These are phyloP conservation scores for Emmonsia crescens DNA, from an alignment of 2,329 filamentous ascomycete species.

Conservation along the genomic window DNA sequence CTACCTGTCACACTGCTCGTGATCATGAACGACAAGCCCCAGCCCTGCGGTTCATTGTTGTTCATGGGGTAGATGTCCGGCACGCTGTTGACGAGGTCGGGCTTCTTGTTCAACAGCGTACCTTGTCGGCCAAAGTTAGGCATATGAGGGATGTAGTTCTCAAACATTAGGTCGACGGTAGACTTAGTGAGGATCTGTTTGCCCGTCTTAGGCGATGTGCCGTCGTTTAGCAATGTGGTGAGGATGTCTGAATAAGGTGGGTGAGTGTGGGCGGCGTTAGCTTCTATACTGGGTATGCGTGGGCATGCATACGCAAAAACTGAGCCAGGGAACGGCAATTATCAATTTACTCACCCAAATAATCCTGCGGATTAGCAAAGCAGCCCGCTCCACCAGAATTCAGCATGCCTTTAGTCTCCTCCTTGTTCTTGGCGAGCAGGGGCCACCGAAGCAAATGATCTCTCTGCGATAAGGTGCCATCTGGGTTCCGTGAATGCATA, in stretches of 20 bases:
- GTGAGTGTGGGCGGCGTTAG: not conserved
- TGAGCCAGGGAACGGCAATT: not conserved
- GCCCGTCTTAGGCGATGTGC: conserved; percentile 47
- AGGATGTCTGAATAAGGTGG: conserved; percentile 43
- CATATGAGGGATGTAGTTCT: conserved; percentile 49
- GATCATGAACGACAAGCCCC: conserved; percentile 52
- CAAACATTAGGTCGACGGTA: conserved; percentile 55
- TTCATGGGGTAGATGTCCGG: conserved; percentile 42
- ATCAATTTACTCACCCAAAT: conserved; percentile 38
- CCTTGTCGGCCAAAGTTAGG: conserved; percentile 42
- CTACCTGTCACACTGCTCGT: conserved; percentile 43
- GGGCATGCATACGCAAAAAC: not conserved
- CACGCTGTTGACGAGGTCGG: conserved; percentile 38
- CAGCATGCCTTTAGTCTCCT: conserved; percentile 39
- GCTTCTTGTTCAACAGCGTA: conserved; percentile 37
- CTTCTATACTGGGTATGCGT: not conserved
- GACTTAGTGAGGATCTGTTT: conserved; percentile 43
- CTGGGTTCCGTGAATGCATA: conserved; percentile 44
- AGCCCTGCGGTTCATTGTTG: conserved; percentile 47
- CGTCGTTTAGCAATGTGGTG: conserved; percentile 52
- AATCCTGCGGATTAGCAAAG: conserved; percentile 51
- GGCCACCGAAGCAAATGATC: conserved; percentile 44
- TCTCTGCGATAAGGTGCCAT: conserved; percentile 31
- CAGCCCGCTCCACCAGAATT: conserved; percentile 53
- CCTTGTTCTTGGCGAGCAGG: conserved; percentile 34